Base-by-base conservation (phyloP, 805 yeast species). In the Wickerhamomyces bisporus region DNA sequence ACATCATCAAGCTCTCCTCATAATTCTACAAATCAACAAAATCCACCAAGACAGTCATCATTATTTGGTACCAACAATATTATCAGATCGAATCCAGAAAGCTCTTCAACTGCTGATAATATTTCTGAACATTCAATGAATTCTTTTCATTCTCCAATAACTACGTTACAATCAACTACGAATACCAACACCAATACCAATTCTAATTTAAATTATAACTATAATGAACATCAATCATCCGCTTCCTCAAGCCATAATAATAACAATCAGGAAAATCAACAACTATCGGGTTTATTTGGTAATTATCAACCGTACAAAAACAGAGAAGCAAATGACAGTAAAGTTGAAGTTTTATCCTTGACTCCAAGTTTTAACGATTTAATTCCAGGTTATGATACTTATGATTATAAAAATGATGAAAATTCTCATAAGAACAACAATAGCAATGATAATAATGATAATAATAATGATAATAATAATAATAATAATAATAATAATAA, bases 351-450 rank as follows among this genome's bases (percentile, higher is more conserved):
- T 5, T 38, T 65, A 12, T 62, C 70, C 1, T 38, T 66, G 31
- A 65, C 68, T 5, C 70, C 71, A 6, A 58, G 66, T 32, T 65
- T 65, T 36, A 56, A 62, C 58, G 71, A 66, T 43, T 25, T 41
- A 8, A 59, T 59, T 27, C 63, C 64, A 3, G 32, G 18, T 16
- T 30, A 30, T 19, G 32, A 20, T 12, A 13, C 23, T 6, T 12
- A 13, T 6, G 24, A 21, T 21, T 7, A 21, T 7, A 21, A 21
- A 21, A 58, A 32, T 32, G 20, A 32, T 12, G 10, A 12, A n/a
- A 15, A 7, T 16, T 16, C 15, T 5, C 6, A 28, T 6, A 26
- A 26, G 7, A 26, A 7, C 15, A 26, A 26, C 6, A 26, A 9
- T 12, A 26, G 13, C 28, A n/a, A 26, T 26, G 26, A 38, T 4